Evolutionary conservation across 2,329 filamentous ascomycete species (phyloP).

Genomic region (Penicillium corylophilum): DNA sequence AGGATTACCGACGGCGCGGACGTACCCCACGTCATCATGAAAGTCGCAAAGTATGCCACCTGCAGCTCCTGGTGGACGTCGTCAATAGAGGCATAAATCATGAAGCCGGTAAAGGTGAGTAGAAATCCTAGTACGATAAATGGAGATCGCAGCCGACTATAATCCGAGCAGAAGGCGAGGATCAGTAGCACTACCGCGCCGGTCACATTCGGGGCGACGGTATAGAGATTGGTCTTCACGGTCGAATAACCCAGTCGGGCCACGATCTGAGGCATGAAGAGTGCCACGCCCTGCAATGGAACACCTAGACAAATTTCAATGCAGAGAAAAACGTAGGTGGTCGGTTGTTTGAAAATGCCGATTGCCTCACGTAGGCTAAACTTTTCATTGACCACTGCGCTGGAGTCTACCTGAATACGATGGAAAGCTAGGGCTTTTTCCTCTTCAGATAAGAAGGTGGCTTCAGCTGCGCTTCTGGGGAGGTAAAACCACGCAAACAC

Average conservation of each 20-base stretch:
- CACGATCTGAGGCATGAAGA: slow-evolving; percentile 62
- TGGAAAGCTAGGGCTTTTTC: slow-evolving; percentile 69
- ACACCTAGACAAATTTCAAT: slow-evolving; percentile 62
- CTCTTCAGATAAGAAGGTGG: slow-evolving; percentile 63
- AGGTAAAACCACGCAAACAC: slow-evolving; percentile 69
- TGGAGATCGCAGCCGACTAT: slow-evolving; percentile 64
- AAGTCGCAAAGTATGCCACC: slow-evolving; percentile 72
- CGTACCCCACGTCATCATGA: slow-evolving; percentile 82
- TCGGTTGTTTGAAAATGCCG: slow-evolving; percentile 54
- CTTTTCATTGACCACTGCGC: slow-evolving; percentile 59
- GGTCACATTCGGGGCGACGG: slow-evolving; percentile 74
- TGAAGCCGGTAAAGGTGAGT: slow-evolving; percentile 74
- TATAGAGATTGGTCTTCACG: slow-evolving; percentile 75
- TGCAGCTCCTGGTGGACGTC: slow-evolving; percentile 60
- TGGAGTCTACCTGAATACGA: slow-evolving; percentile 74
- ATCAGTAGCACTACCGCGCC: slow-evolving; percentile 71
- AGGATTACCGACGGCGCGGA: slow-evolving; percentile 69
- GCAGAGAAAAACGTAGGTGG: slow-evolving; percentile 54
- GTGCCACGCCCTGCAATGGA: slow-evolving; percentile 56
- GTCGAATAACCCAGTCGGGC: slow-evolving; percentile 52
- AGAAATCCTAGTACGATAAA: slow-evolving; percentile 73
- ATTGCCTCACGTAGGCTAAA: slow-evolving; percentile 55
- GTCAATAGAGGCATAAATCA: slow-evolving; percentile 71
- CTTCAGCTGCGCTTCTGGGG: slow-evolving; percentile 62
- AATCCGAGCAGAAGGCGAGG: slow-evolving; percentile 70